Conservation (phyloP, 2,329 filamentous ascomycete genomes). For the Trichoderma sp. region DNA sequence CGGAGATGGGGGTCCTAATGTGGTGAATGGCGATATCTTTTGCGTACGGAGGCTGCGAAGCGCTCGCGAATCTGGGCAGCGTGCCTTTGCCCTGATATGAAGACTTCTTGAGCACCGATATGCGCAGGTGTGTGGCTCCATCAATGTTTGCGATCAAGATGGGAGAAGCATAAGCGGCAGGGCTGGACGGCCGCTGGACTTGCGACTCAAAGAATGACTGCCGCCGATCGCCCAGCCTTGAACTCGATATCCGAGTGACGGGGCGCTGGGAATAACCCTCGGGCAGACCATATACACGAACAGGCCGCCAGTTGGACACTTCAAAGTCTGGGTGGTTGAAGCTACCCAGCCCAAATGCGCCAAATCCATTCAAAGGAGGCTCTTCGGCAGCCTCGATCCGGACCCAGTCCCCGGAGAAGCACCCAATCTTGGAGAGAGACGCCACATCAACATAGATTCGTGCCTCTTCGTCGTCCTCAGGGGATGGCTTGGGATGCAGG, state of each 20-base stretch:
- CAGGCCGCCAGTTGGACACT: conserved; percentile 70
- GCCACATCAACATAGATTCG: conserved; percentile 88
- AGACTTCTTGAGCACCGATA: conserved; percentile 64
- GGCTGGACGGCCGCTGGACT: conserved; percentile 56
- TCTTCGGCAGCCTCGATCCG: conserved; percentile 75
- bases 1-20: conserved; percentile 82
- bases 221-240: conserved; percentile 49
- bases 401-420: conserved; percentile 98
- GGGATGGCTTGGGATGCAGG: conserved; percentile 75
- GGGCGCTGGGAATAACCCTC: conserved; percentile 65
- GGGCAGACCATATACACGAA: conserved; percentile 83
- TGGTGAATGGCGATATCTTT: conserved; percentile 84
- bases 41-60: conserved; percentile 56
- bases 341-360: conserved; percentile 63
- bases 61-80: conserved; percentile 54
- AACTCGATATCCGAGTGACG: conserved; percentile 58
- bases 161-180: conserved; percentile 74
- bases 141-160: conserved; percentile 83
- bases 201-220: conserved; percentile 67
- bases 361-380: conserved; percentile 64
- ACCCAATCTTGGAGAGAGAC: conserved; percentile 83
- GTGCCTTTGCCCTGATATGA: conserved; percentile 49
- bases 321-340: conserved; percentile 55
- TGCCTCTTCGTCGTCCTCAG: conserved; percentile 80
- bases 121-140: conserved; percentile 70